Conservation (phyloP, 257 asterid species). For the Gentiana straminea region DNA sequence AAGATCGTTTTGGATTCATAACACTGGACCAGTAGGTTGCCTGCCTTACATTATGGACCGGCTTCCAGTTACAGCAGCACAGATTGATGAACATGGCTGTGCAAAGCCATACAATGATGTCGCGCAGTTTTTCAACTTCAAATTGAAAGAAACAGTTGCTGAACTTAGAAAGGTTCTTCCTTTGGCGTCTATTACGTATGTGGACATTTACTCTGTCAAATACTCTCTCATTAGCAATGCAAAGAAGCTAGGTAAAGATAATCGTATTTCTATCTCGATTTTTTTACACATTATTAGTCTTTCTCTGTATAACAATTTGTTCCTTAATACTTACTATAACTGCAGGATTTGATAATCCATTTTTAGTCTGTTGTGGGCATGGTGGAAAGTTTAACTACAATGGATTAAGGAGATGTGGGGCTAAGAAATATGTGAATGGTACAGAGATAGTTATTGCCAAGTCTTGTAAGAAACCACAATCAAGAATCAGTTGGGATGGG, state of each 20-base stretch:
- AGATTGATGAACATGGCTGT: slow-evolving; percentile 57
- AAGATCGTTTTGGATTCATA: slow-evolving; percentile 68
- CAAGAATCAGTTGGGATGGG: slow-evolving; percentile 63
- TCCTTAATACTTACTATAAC: neutral
- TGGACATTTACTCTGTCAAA: slow-evolving; percentile 52
- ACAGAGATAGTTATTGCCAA: slow-evolving; percentile 35
- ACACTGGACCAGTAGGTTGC: slow-evolving; percentile 75
- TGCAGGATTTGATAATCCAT: slow-evolving; percentile 61
- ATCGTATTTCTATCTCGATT: no score
- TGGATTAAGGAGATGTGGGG: slow-evolving; percentile 44
- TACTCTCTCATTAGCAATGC: slow-evolving; percentile 45
- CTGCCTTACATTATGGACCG: slow-evolving; percentile 63
- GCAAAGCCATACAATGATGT: slow-evolving; percentile 59
- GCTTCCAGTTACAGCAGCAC: slow-evolving; percentile 37
- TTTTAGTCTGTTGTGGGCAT: slow-evolving; percentile 67
- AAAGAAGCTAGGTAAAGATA: slow-evolving; percentile 32
- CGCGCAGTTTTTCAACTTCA: slow-evolving; percentile 47
- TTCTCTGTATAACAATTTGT: neutral
- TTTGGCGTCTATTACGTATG: slow-evolving; percentile 50
- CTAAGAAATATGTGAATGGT: slow-evolving; percentile 42
- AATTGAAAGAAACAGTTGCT: slow-evolving; percentile 28
- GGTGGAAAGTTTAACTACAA: slow-evolving; percentile 73
- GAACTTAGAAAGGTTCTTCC: slow-evolving; percentile 55
- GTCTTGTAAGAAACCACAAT: slow-evolving; percentile 50
- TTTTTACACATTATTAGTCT: neutral